Base-by-base conservation (phyloP, 2,329 filamentous ascomycete species). In the Colletotrichum salicis region DNA sequence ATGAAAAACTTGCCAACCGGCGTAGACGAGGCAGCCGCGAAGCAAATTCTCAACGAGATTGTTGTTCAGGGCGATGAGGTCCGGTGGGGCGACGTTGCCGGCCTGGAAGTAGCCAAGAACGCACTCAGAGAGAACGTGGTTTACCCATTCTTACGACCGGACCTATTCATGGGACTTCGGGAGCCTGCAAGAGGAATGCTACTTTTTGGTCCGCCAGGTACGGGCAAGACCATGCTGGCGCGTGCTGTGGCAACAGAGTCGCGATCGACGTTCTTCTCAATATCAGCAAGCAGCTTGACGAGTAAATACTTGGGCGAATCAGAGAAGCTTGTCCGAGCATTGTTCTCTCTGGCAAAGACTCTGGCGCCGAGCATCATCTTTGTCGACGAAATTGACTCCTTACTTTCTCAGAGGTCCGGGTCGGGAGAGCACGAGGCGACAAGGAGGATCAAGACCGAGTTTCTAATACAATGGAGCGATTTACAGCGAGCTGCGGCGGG, bases 221-320 rank as follows among this genome's bases (percentile, higher is more conserved):
- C 96, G 0, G 96, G 96, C 64, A 99, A 99, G 82, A 99, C 96
- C 0, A 99, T 99, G 96, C 86, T 99, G 48, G 96, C 96, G 11
- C 90, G 96, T 74, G 95, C 94, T 10, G 96, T 98, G 0, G 96
- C 96, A 1, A 98, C 96, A 0, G 96, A 99, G 81, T 97, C 94
- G 1, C 93, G 91, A 77, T 97, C 94, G 12, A 97, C 97, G 0
- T 99, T 98, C 82, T 98, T 99, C 83, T 97, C 95, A 15, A 97
- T 99, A 67, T 97, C 95, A 5, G 95, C 96, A 19, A 97, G 94
- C 79, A 97, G 94, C 76, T 84, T 99, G 75, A 98, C 96, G 1
- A 97, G 94, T 78, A 99, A 99, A 82, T 99, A 96, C 81, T 88
- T 98, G 11, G 96, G 96, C 56, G 96, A 99, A 79, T 97, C 94